A percentile compares a stretch with the other conserved stretches of the same genome.
phyloP scores from a whole-genome alignment of 23 red algal genomes.

The Gracilaria gracilis region DNA sequence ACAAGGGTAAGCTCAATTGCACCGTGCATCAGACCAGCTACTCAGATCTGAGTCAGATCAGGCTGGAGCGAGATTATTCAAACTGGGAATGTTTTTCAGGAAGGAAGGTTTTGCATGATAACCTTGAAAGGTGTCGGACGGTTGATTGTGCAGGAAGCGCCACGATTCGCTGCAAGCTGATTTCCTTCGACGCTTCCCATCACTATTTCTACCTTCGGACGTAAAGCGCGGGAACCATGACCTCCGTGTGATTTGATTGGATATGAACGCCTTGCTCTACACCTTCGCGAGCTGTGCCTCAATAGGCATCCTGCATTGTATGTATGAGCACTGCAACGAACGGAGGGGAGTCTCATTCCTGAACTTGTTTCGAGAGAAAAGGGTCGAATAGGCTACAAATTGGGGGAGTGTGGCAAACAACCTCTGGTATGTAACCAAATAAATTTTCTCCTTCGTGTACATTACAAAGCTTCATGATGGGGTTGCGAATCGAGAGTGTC shows the following conservation, averaged over 20 bases:
- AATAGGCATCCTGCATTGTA: neutral
- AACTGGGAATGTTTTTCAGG: neutral
- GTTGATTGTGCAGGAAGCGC: neutral
- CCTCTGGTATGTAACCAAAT: conserved; percentile 1
- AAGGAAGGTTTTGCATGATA: neutral
- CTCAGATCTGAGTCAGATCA: neutral
- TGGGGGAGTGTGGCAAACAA: neutral
- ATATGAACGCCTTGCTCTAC: neutral
- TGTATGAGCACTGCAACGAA: too few species aligned
- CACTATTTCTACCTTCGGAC: neutral
- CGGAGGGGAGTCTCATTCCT: too few species aligned
- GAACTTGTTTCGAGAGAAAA: neutral
- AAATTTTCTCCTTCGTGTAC: conserved; percentile 1
- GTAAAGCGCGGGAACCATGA: conserved; percentile 11
- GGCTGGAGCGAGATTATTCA: neutral
- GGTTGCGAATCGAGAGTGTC: neutral
- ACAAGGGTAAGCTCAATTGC: too few species aligned
- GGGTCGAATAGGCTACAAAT: neutral
- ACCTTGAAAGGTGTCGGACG: neutral
- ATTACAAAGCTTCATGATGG: neutral
- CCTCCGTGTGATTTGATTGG: neutral
- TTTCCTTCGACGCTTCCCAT: neutral
- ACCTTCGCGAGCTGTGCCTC: neutral
- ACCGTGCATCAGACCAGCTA: too few species aligned
- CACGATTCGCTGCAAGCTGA: conserved; percentile 12